These are phyloP conservation scores for Neospermospora avenae DNA, from an alignment of 2,329 filamentous ascomycete genomes.

Conservation along the genomic window DNA sequence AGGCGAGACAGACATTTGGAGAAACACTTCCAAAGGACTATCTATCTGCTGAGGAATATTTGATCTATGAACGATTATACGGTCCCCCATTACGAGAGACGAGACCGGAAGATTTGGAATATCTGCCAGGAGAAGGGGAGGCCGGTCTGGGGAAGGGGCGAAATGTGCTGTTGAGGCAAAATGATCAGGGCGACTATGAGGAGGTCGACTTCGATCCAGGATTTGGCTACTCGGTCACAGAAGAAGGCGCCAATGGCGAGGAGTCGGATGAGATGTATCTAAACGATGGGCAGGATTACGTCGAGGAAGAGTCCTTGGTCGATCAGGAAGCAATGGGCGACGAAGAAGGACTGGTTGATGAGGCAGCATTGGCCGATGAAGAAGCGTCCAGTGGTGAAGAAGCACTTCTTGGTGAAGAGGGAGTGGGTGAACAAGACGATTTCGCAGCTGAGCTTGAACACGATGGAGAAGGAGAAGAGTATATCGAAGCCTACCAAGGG, in stretches of 20 bases:
- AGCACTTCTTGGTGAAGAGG: too few species aligned
- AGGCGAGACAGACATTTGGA: slow-evolving; percentile 72
- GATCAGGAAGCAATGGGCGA: too few species aligned
- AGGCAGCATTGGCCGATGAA: too few species aligned
- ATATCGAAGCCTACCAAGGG: slow-evolving; percentile 31
- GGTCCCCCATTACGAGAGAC: slow-evolving; percentile 68
- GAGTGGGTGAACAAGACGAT: too few species aligned
- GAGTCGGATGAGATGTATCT: not conserved
- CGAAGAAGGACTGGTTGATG: too few species aligned
- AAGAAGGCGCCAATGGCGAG: slow-evolving; percentile 32
- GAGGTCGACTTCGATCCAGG: slow-evolving; percentile 48
- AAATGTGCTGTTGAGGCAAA: slow-evolving; percentile 52
- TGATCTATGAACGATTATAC: slow-evolving; percentile 76
- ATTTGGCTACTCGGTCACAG: slow-evolving; percentile 31
- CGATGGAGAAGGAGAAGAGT: not conserved
- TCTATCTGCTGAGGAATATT: slow-evolving; percentile 66
- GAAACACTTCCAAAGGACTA: slow-evolving; percentile 71
- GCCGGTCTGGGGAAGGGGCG: slow-evolving; percentile 43
- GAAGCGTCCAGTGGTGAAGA: too few species aligned
- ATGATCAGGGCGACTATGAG: slow-evolving; percentile 56
- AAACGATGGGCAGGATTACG: not conserved
- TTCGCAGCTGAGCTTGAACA: not conserved
- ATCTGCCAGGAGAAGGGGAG: slow-evolving; percentile 34
- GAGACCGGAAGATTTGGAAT: slow-evolving; percentile 54
- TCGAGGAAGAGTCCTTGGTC: not conserved